A percentile compares a stretch with the other conserved stretches of the same genome.
These are phyloP conservation scores for Prunus campanulata DNA, from an alignment of 306 rosid species.

Conservation along the genomic window DNA sequence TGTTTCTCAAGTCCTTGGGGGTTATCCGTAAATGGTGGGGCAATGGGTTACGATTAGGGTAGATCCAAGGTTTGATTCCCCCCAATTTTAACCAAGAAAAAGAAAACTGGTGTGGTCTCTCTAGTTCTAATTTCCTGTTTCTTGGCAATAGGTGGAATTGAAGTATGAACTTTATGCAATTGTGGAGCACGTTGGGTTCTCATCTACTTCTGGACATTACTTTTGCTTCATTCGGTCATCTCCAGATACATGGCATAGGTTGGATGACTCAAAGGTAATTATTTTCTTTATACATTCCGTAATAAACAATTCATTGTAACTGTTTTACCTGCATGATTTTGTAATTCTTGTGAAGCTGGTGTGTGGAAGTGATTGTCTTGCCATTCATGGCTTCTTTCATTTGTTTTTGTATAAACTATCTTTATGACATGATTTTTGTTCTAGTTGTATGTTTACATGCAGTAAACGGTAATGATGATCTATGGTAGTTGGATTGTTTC, in stretches of 20 bases:
- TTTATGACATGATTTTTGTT: background rate
- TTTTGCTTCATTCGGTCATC: conserved; percentile 75
- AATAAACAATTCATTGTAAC: background rate
- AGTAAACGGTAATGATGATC: background rate
- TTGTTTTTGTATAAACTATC: background rate
- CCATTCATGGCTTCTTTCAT: background rate
- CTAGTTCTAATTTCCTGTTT: conserved; percentile 10
- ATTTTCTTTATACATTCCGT: background rate
- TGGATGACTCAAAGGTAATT: conserved; percentile 81
- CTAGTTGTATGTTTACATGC: background rate
- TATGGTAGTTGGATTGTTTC: background rate
- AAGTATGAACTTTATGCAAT: conserved; percentile 79
- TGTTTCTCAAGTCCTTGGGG: conserved; percentile 14
- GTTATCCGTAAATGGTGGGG: background rate
- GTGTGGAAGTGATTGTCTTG: background rate
- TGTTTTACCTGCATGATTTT: background rate
- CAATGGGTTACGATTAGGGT: background rate
- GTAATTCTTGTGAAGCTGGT: background rate
- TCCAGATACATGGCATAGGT: conserved; percentile 67
- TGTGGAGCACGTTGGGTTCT: conserved; percentile 69
- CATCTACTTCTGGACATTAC: conserved; percentile 81
- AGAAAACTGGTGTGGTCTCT: conserved; percentile 5
- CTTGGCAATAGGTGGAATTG: conserved; percentile 46
- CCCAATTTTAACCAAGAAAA: background rate
- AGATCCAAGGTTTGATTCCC: background rate